Evolutionary conservation across 257 asterid species (phyloP), one percentile per base, ranked within the genome.

Genomic region (Solanum acaule): DNA sequence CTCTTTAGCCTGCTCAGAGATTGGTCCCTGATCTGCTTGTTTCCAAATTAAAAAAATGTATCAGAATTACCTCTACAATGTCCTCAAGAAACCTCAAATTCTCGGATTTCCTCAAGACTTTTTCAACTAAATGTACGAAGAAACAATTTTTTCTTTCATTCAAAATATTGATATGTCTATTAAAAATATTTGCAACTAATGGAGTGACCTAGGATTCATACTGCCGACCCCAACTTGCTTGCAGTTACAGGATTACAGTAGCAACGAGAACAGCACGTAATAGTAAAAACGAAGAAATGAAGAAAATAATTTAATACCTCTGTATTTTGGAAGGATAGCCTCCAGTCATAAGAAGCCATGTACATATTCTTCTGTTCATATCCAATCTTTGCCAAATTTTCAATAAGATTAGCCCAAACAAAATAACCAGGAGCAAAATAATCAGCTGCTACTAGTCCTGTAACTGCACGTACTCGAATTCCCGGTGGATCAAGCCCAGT

Each of bases 271-370:
- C 52, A 59, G 12, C 5, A 22, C 1, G 67, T 59, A 59, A 8
- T 59, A 8, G 67, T 59, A 59, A 59, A 3, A 59, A 3, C 5
- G 6, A 20, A 22, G 35, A 68, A 35, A 35, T 16, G 27, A 72
- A 72, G 79, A 10, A 9, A 8, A 4, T 25, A 44, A 79, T 79
- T 44, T 27, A 27, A 4, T 18, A 82, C 98, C 98, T 97, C 96
- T 10, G 98, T 95, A 87, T 97, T 97, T 85, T 95, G 98, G 88
- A 96, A 96, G 63, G 99, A 95, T 11, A 96, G 73, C 87, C 99
- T 94, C 99, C 99, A 97, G 77, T 97, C 99, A 91, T 96, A 96
- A 87, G 99, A 94, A 75, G 98, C 98, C 99, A 96, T 97, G 83
- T 95, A 93, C 96, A 95, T 93, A 85, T 94, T 97, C 94, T 95